Base-by-base conservation (phyloP, 2,329 filamentous ascomycete genomes). In the Myriosclerotinia duriaeana region DNA sequence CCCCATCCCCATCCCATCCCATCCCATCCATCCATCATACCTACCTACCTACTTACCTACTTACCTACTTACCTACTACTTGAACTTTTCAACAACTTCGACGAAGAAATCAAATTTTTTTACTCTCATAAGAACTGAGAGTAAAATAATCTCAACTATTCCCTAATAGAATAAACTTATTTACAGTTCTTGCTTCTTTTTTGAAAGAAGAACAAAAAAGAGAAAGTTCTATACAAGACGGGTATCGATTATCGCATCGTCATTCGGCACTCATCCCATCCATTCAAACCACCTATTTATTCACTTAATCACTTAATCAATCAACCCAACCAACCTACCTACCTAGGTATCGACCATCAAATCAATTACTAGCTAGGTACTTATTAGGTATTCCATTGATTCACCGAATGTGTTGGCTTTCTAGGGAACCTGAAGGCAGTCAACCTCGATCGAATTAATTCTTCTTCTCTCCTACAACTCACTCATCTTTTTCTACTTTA, bases 361-460 rank as follows among this genome's bases (percentile, higher is more conserved):
- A 12, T 26, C 46, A 26, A 22, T 50, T n/a, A 22, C 44, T 38
- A 60, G 17, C 20, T 40, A 48, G 38, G 14, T 17, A 60, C 38
- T 7, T n/a, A n/a, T 38, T 30, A 26, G 20, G 26, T 30, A 30
- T 20, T 20, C 38, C 12, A 38, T 52, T 61, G 44, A 61, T 48
- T 60, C 63, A 36, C 40, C 63, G 66, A 50, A 67, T 67, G 66
- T 65, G 53, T 17, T 71, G 63, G 58, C 53, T 68, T 36, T 65
- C 61, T 38, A 64, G 64, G 58, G 64, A 48, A 53, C 61, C 65
- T 12, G 5, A 59, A 42, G 34, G 42, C 67, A 67, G 50, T 69
- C 42, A 44, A 48, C 59, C 48, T 53, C 64, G 62, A 69, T 52
- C 52, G 14, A 54, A 52, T 66, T 61, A 50, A 61, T 50, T 30